These are phyloP conservation scores for Pichia sp. DNA, from an alignment of 1,139 yeast species.

Conservation along the genomic window DNA sequence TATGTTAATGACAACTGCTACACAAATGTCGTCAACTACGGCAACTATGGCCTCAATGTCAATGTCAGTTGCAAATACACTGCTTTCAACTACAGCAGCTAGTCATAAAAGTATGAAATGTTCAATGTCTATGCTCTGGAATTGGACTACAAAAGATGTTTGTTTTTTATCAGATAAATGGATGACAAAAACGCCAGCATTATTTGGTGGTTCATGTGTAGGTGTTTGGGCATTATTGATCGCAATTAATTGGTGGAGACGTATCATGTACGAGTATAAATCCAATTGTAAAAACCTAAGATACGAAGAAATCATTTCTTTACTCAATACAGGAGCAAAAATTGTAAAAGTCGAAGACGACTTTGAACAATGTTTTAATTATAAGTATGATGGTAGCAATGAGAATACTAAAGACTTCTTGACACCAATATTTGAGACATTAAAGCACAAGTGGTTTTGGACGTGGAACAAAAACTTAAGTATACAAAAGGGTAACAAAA, in stretches of 20 bases:
- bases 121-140: conserved; percentile 39
- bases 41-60: background rate
- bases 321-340: conserved; percentile 3
- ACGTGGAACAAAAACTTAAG: conserved; percentile 14
- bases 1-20: background rate
- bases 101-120: conserved; percentile 7
- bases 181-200: conserved; percentile 50
- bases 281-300: conserved; percentile 25
- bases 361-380: conserved; percentile 1
- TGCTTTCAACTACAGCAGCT: background rate
- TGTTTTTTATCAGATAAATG: conserved; percentile 57
- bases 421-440: conserved; percentile 27
- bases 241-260: conserved; percentile 47
- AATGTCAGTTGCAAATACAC: background rate
- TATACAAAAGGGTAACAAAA: conserved; percentile 12
- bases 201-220: conserved; percentile 63
- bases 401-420: conserved; percentile 3
- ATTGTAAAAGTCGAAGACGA: background rate
- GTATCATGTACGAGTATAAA: conserved; percentile 49
- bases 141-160: conserved; percentile 50
- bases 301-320: conserved; percentile 7
- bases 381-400: too few relatives aligned
- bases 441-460: conserved; percentile 36
- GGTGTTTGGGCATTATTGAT: conserved; percentile 52
- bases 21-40: conserved; percentile 2